phyloP scores from a whole-genome alignment of 371 early-diverging fungal species.

The Mortierella sp. region DNA sequence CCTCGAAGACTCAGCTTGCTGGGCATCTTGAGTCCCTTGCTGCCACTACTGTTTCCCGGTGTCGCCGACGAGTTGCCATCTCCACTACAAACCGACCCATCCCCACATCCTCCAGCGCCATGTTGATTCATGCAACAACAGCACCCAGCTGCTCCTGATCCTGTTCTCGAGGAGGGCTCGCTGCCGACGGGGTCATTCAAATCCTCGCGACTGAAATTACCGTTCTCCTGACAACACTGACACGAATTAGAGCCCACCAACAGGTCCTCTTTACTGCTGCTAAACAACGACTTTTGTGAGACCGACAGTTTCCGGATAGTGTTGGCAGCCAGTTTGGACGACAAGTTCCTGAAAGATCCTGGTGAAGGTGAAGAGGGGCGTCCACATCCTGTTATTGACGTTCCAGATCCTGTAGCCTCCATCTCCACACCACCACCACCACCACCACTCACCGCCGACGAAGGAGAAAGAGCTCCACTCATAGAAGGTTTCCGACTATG shows the following conservation, averaged over 20 bases:
- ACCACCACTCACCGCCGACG: conserved; percentile 5
- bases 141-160: neutral
- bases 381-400: conserved; percentile 10
- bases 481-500: conserved; percentile 20
- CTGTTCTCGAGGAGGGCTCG: neutral
- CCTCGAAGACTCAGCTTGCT: conserved; percentile 21
- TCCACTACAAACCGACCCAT: conserved; percentile 16
- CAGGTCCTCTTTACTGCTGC: conserved; percentile 29
- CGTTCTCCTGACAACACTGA: conserved; percentile 30
- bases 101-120: neutral
- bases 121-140: conserved; percentile 17
- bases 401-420: conserved; percentile 21
- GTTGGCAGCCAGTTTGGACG: conserved; percentile 41
- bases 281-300: conserved; percentile 42
- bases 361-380: conserved; percentile 18
- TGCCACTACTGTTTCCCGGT: neutral
- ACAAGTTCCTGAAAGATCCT: conserved; percentile 28
- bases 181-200: neutral
- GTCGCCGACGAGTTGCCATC: neutral
- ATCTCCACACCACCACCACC: conserved; percentile 18
- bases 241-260: neutral
- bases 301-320: conserved; percentile 38
- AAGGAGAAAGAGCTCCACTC: neutral
- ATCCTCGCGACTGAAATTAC: neutral
- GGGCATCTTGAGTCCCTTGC: conserved; percentile 25